Conservation (phyloP, 768 basidiomycete genomes). For the Hydnomerulius pinastri region DNA sequence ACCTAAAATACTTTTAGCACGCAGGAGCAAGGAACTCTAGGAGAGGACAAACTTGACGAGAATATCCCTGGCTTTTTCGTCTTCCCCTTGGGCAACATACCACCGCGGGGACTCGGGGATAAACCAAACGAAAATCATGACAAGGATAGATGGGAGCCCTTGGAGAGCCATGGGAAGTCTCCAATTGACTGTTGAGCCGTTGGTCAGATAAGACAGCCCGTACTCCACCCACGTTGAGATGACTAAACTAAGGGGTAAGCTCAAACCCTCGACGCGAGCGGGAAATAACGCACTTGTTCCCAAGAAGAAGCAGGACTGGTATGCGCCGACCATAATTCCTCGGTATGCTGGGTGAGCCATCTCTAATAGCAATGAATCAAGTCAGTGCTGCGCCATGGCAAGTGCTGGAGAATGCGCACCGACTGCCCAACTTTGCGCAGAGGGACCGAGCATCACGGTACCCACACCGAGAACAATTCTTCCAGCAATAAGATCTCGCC, state of each 20-base stretch:
- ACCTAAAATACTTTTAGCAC: too few relatives aligned
- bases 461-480: slow-evolving; percentile 22
- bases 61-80: slow-evolving; percentile 22
- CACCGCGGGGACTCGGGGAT: slow-evolving; percentile 42
- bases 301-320: slow-evolving; percentile 18
- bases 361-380: too few relatives aligned
- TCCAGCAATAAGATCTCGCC: slow-evolving; percentile 17
- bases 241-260: too few relatives aligned
- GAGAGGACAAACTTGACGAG: slow-evolving; percentile 24
- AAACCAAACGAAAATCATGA: slow-evolving; percentile 35
- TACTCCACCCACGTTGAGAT: slow-evolving; percentile 19
- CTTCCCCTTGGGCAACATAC: slow-evolving; percentile 29
- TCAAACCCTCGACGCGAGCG: too few relatives aligned
- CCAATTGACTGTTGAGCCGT: slow-evolving; percentile 27
- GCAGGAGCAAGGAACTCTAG: too few relatives aligned
- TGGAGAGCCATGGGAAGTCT: slow-evolving; percentile 36
- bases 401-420: slow-evolving; percentile 2
- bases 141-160: slow-evolving; percentile 30
- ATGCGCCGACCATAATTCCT: slow-evolving; percentile 16
- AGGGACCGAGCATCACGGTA: slow-evolving; percentile 16
- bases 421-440: slow-evolving; percentile 8
- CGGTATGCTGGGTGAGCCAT: slow-evolving; percentile 18
- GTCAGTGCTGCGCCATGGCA: too few relatives aligned
- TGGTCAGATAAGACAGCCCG: slow-evolving; percentile 11
- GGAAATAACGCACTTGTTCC: slow-evolving; percentile 4